phyloP scores from a whole-genome alignment of 495 filamentous ascomycete species.

The Usnea hakonensis region DNA sequence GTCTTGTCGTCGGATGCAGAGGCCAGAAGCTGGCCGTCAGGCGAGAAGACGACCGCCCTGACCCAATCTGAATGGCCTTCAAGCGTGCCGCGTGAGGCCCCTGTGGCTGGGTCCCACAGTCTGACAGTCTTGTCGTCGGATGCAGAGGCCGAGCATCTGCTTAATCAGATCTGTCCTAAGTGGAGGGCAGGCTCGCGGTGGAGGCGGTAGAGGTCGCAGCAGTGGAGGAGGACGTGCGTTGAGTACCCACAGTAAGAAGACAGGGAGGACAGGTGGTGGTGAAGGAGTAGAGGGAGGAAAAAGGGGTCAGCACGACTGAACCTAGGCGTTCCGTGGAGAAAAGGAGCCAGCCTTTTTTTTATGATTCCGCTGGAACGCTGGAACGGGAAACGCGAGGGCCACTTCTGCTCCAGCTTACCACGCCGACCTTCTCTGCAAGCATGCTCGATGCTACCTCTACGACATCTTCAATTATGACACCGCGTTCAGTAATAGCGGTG shows the following conservation, averaged over 20 bases:
- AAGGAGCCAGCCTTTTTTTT: not conserved
- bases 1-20: no score
- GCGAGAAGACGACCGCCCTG: conserved; percentile 23
- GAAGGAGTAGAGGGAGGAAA: not conserved
- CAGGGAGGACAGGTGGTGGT: not conserved
- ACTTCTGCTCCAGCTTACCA: not conserved
- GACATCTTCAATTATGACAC: no score
- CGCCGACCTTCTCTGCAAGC: not conserved
- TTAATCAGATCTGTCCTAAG: not conserved
- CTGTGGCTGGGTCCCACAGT: conserved; percentile 4
- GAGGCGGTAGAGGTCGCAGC: not conserved
- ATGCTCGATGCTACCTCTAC: not conserved
- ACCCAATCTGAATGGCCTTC: conserved; percentile 20
- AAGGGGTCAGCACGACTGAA: not conserved
- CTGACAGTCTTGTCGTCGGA: conserved; percentile 1
- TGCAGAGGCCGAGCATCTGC: no score
- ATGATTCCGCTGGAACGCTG: not conserved
- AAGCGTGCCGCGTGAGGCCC: conserved; percentile 2
- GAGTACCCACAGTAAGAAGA: not conserved
- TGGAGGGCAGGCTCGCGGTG: not conserved
- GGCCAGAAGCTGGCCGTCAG: conserved; percentile 10
- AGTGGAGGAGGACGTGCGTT: conserved; percentile 1
- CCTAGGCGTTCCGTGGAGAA: not conserved
- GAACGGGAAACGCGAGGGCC: not conserved
- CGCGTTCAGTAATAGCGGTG: no score